These are phyloP conservation scores for Dichotomopilus funicola DNA, from an alignment of 2,329 filamentous ascomycete genomes.

Conservation along the genomic window DNA sequence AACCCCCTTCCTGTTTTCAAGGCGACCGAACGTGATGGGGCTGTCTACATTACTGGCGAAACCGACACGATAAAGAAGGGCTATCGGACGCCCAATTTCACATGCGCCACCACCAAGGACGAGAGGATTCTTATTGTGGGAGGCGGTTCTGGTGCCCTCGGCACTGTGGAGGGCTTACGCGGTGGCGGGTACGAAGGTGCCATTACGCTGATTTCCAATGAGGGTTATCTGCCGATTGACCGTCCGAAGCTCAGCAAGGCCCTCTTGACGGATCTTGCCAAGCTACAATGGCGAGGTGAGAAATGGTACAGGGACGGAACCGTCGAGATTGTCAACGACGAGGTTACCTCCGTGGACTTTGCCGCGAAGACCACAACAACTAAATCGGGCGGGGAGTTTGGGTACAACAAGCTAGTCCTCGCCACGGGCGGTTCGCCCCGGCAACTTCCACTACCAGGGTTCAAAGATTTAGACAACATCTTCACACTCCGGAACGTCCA, in stretches of 20 bases:
- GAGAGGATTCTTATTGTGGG: slow-evolving; percentile 80
- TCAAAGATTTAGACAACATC: slow-evolving; percentile 81
- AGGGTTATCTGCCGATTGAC: slow-evolving; percentile 84
- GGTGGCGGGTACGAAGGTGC: slow-evolving; percentile 72
- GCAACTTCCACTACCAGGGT: slow-evolving; percentile 70
- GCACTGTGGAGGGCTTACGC: slow-evolving; percentile 74
- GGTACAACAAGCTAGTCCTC: slow-evolving; percentile 84
- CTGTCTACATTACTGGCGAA: slow-evolving; percentile 76
- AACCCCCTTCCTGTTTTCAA: slow-evolving; percentile 81
- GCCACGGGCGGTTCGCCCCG: slow-evolving; percentile 79
- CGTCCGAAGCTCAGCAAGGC: slow-evolving; percentile 94
- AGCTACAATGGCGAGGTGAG: slow-evolving; percentile 69
- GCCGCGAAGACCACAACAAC: slow-evolving; percentile 66
- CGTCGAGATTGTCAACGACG: slow-evolving; percentile 52
- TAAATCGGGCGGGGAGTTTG: slow-evolving; percentile 60
- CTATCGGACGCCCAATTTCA: slow-evolving; percentile 65
- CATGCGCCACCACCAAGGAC: slow-evolving; percentile 51
- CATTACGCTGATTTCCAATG: slow-evolving; percentile 76
- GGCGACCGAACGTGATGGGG: slow-evolving; percentile 71
- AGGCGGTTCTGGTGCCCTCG: slow-evolving; percentile 78
- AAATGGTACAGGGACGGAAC: slow-evolving; percentile 66
- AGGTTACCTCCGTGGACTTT: slow-evolving; percentile 74
- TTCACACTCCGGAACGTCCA: slow-evolving; percentile 76
- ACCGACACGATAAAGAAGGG: slow-evolving; percentile 71
- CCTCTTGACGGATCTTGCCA: slow-evolving; percentile 70